Base-by-base conservation (phyloP, 1,284 basidiomycete genomes). In the Marasmius oreades region DNA sequence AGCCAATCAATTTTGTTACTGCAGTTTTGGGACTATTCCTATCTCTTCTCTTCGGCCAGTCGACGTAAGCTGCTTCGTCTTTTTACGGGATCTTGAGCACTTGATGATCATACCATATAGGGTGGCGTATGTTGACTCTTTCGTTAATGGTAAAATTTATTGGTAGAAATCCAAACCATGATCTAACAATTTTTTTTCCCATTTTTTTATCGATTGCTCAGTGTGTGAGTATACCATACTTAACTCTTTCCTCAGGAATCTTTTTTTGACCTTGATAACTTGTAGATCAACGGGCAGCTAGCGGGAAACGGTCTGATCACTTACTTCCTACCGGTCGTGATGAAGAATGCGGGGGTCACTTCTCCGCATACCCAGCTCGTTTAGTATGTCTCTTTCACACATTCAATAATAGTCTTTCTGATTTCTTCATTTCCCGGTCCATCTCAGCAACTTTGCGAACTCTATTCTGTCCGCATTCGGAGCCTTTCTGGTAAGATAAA, bases 221-320 rank as follows among this genome's bases (percentile, higher is more conserved):
- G 63, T 64, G 61, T 59, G 45, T 64, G 34, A 51, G 55, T 51
- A 20, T 20, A 12, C 11, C 11, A n/a, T 4, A 34, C 22, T 22
- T n/a, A 52, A 7, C 23, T 28, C 3, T 51, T 34, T n/a, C 37
- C 11, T 39, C 47, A 26, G 26, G 44, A 18, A 57, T 53, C 24
- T 28, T 53, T n/a, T 34, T 37, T 33, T 14, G 5, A 5, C 28
- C 4, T 10, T 10, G 28, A 31, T 28, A 20, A 18, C 14, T 44
- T 50, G 45, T 50, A 57, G 56, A 44, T 63, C 48, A 68, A 68
- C 53, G 67, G 67, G 26, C 67, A 68, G 50, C 58, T 68, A 6
- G 67, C 67, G 7, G 67, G 67, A 6, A 68, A 68, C 51, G 67
- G 67, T 16, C 53, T 68, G 33, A 66, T 68, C 55, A 68, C 66